Evolutionary conservation across 2,329 filamentous ascomycete genomes (phyloP), one percentile per base, ranked within the genome.

Genomic region (Shiraia bambusicola): DNA sequence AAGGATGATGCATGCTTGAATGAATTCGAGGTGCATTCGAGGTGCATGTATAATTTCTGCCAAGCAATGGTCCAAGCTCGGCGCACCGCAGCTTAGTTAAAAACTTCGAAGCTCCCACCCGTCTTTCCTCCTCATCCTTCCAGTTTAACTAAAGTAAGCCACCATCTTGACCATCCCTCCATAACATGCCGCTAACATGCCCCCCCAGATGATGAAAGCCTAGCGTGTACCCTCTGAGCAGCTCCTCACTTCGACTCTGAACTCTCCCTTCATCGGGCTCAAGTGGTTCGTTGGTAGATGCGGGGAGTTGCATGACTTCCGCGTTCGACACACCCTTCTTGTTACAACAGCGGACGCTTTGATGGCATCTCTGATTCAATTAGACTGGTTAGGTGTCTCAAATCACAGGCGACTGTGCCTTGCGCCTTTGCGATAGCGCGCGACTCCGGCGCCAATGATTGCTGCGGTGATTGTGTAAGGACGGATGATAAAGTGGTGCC

Each of bases 321-420:
- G 93, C 90, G 93, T 96, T 87, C 90, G 92, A 88, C 93, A 96
- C 92, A 95, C 79, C 74, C 80, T 84, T 86, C 92, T 96, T 97
- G 90, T 96, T 94, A 88, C 81, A 76, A 75, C 80, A 54, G 88
- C 91, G 92, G 84, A 95, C 92, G 93, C 91, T 82, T 88, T 86
- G 80, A 87, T 84, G 87, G 89, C 86, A 94, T 87, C 88, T 96
- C 92, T 97, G 92, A 97, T 63, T 68, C 69, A 19, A 71, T 72
- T 22, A 69, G 59, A 77, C 82, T 82, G 80, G 79, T 78, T 36
- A 77, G 75, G 70, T 65, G 62, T 70, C 47, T 36, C 30, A 13
- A 16, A 31, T 28, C 30, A 27, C 29, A 32, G 46, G 6, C 9
- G 14, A 22, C 16, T 38, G 45, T 42, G 15, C n/a, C 25, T 15